These are phyloP conservation scores for Arxiozyma telluris DNA, from an alignment of 1,139 yeast species.

Conservation along the genomic window DNA sequence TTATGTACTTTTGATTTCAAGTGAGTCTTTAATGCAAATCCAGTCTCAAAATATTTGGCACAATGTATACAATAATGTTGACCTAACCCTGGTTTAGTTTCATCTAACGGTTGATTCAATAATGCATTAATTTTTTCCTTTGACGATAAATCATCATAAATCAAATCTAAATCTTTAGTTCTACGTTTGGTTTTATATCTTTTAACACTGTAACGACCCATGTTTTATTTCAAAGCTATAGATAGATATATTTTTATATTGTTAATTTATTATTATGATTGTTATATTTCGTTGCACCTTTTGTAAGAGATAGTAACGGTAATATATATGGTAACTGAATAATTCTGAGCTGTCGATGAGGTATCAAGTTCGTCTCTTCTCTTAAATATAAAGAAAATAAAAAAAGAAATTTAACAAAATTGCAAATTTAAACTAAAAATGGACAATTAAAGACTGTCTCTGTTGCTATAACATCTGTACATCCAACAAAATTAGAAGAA, in stretches of 20 bases:
- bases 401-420: too few relatives aligned
- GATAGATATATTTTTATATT: too few relatives aligned
- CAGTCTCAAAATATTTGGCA: slow-evolving; percentile 83
- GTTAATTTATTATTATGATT: too few relatives aligned
- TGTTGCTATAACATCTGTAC: neutral
- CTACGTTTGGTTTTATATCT: slow-evolving; percentile 75
- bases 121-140: slow-evolving; percentile 53
- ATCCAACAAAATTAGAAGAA: neutral
- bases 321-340: slow-evolving; percentile 13
- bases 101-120: slow-evolving; percentile 79
- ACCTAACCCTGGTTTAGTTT: slow-evolving; percentile 85
- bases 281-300: too few relatives aligned
- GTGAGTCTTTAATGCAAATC: slow-evolving; percentile 64
- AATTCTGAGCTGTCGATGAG: too few relatives aligned
- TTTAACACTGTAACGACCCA: slow-evolving; percentile 82
- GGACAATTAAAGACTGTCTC: neutral
- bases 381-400: neutral
- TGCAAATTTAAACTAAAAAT: too few relatives aligned
- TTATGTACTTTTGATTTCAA: slow-evolving; percentile 70
- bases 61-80: slow-evolving; percentile 92
- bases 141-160: slow-evolving; percentile 63
- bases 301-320: slow-evolving; percentile 6
- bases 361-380: too few relatives aligned
- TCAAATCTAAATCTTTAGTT: slow-evolving; percentile 77
- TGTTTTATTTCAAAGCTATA: slow-evolving; percentile 24